phyloP scores from a whole-genome alignment of 129 eudicot species.

The sunflower (Helianthus annuus) region DNA sequence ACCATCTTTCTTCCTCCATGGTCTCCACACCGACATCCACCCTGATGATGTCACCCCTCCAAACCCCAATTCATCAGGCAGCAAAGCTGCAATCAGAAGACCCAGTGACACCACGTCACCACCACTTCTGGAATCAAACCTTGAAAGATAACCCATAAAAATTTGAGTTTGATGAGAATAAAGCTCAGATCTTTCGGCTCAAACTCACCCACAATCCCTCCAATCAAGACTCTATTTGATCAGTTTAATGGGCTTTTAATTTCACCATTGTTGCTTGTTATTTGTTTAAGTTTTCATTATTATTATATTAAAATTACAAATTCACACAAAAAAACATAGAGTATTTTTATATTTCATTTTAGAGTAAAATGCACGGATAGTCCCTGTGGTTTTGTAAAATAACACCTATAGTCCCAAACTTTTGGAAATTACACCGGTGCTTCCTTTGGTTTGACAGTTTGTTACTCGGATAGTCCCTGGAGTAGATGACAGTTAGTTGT shows the following conservation, averaged over 20 bases:
- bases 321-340: too few relatives aligned
- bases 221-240: slow-evolving; percentile 63
- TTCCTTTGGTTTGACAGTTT: too few relatives aligned
- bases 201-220: slow-evolving; percentile 69
- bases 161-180: slow-evolving; percentile 84
- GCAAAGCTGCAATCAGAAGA: slow-evolving; percentile 75
- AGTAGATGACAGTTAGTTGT: too few relatives aligned
- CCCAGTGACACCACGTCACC: slow-evolving; percentile 51
- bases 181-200: slow-evolving; percentile 94
- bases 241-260: slow-evolving; percentile 59
- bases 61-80: slow-evolving; percentile 38
- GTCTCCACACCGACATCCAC: slow-evolving; percentile 89
- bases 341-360: too few relatives aligned
- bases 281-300: too few relatives aligned
- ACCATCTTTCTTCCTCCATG: slow-evolving; percentile 60
- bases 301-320: too few relatives aligned
- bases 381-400: too few relatives aligned
- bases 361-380: too few relatives aligned
- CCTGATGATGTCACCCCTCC: slow-evolving; percentile 83
- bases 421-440: too few relatives aligned
- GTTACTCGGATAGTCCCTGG: too few relatives aligned
- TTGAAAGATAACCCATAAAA: slow-evolving; percentile 64
- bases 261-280: slow-evolving; percentile 48
- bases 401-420: too few relatives aligned
- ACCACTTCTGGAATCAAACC: slow-evolving; percentile 48